Conservation (phyloP, 441 rosid genomes). For the Macaranga tanarius region DNA sequence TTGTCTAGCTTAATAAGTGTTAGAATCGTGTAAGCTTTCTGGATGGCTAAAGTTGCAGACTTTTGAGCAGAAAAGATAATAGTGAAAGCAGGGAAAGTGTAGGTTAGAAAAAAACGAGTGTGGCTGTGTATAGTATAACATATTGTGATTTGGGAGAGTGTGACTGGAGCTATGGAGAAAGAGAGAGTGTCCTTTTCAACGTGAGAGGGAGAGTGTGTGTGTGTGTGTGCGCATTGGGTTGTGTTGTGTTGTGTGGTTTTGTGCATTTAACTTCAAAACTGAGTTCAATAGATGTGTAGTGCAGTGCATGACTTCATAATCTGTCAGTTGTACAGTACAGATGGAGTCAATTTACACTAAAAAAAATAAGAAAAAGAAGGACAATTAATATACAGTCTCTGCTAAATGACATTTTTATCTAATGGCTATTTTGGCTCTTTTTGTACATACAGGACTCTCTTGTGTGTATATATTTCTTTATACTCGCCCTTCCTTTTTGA, state of each 20-base stretch:
- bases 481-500: slow-evolving; percentile 12
- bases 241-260: background rate
- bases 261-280: slow-evolving; percentile 17
- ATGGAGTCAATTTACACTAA: slow-evolving; percentile 4
- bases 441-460: slow-evolving; percentile 10
- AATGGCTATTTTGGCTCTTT: background rate
- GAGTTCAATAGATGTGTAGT: slow-evolving; percentile 10
- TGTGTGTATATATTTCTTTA: background rate
- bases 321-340: slow-evolving; percentile 33
- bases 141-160: slow-evolving; percentile 10
- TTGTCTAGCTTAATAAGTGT: slow-evolving; percentile 14
- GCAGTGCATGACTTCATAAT: slow-evolving; percentile 41
- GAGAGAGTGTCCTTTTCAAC: background rate
- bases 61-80: background rate
- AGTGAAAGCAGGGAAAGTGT: background rate
- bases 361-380: background rate
- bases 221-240: too few species aligned
- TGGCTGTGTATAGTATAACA: background rate
- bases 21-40: background rate
- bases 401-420: slow-evolving; percentile 19
- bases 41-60: background rate
- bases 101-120: background rate
- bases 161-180: background rate
- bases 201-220: background rate
- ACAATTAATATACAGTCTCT: background rate